Conservation (phyloP, 2,329 filamentous ascomycete genomes). For the Fusarium lyarnte region DNA sequence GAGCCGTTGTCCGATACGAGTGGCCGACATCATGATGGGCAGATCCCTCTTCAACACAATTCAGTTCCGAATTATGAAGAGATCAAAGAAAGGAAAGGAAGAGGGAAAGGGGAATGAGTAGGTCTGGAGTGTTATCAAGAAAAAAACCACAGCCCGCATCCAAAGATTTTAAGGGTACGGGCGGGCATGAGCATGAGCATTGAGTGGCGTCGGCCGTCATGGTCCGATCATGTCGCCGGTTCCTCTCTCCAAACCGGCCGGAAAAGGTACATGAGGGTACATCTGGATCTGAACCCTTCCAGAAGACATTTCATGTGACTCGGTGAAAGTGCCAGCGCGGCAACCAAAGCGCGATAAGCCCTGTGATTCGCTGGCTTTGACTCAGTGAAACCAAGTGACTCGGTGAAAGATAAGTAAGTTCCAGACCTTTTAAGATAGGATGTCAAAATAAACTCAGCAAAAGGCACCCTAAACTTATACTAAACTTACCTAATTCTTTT, state of each 20-base stretch:
- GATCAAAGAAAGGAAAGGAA: not conserved
- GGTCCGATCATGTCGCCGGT: constrained; percentile 33
- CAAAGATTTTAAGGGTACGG: constrained; percentile 31
- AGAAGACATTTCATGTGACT: constrained; percentile 10
- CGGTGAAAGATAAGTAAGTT: constrained; percentile 26
- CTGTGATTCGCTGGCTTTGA: constrained; percentile 20
- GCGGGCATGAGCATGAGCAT: constrained; percentile 11
- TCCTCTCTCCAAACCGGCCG: constrained; percentile 17
- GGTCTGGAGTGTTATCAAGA: not conserved
- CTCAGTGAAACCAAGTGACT: constrained; percentile 35
- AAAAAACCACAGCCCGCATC: constrained; percentile 1
- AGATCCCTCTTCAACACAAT: constrained; percentile 1
- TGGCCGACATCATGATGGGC: constrained; percentile 40
- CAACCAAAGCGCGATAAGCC: constrained; percentile 21
- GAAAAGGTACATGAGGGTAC: constrained; percentile 32
- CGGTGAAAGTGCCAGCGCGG: constrained; percentile 22
- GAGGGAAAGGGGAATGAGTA: not conserved
- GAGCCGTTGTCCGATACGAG: constrained; percentile 42
- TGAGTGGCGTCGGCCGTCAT: constrained; percentile 36
- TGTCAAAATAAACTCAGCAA: no score
- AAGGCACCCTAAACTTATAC: no score
- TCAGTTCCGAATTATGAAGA: constrained; percentile 10
- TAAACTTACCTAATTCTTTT: no score
- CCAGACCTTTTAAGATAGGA: no score
- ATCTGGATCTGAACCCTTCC: not conserved